phyloP scores from a whole-genome alignment of 1,139 yeast species.

The Lipomyces yarrowii region DNA sequence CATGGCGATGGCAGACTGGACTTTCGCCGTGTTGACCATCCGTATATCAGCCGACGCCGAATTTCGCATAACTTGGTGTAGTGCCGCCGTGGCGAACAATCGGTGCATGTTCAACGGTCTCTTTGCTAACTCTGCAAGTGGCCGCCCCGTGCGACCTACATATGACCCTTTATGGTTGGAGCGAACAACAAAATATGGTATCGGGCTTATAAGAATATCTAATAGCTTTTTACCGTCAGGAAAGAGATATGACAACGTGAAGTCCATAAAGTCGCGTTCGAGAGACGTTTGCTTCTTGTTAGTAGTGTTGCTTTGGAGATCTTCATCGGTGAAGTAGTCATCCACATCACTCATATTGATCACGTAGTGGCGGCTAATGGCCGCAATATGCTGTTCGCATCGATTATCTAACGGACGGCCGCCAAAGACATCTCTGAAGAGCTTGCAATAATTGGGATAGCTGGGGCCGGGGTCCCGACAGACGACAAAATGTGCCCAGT shows the following conservation, averaged over 20 bases:
- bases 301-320: not conserved
- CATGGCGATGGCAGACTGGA: not conserved
- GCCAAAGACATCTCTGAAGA: not conserved
- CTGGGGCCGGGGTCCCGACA: not conserved
- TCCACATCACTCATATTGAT: not conserved
- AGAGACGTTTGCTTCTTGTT: not conserved
- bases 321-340: not conserved
- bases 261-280: not conserved
- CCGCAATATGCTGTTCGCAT: not conserved
- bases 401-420: not conserved
- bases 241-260: not conserved
- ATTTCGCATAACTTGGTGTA: not conserved
- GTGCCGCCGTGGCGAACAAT: not conserved
- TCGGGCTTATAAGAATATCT: not conserved
- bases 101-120: not conserved
- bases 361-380: not conserved
- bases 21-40: not conserved
- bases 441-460: not conserved
- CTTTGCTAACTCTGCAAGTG: not conserved
- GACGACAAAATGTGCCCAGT: not conserved
- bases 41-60: not conserved
- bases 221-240: not conserved
- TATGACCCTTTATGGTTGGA: not conserved
- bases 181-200: not conserved
- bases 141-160: not conserved